A percentile compares a stretch with the other conserved stretches of the same genome.
Evolutionary conservation across 129 eudicot species (phyloP).

Genomic region (Helichrysum umbraculigerum): DNA sequence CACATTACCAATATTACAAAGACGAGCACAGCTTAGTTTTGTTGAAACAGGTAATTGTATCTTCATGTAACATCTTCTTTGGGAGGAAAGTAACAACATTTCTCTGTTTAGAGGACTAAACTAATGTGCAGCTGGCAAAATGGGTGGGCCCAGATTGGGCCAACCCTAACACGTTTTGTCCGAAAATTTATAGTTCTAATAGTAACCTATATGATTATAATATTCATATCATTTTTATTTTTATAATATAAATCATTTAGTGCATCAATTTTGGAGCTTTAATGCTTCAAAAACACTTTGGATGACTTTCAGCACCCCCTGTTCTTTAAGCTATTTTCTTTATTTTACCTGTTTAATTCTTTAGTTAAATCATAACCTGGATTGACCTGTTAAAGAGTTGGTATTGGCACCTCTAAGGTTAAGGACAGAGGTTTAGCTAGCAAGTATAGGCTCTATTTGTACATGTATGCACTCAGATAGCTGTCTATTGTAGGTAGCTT

Average conservation of each 20-base stretch:
- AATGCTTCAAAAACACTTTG: too few relatives aligned
- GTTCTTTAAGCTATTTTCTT: too few relatives aligned
- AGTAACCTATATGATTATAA: not conserved
- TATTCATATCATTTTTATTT: too few relatives aligned
- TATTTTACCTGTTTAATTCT: too few relatives aligned
- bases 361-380: too few relatives aligned
- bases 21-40: conserved; percentile 77
- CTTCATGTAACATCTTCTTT: conserved; percentile 17
- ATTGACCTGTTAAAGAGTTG: too few relatives aligned
- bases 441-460: not conserved
- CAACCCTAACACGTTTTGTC: not conserved
- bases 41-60: conserved; percentile 57
- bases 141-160: not conserved
- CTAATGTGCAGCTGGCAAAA: not conserved
- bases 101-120: not conserved
- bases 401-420: too few relatives aligned
- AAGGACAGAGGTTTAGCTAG: too few relatives aligned
- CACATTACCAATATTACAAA: conserved; percentile 74
- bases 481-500: conserved; percentile 52
- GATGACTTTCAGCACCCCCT: too few relatives aligned
- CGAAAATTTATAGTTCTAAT: not conserved
- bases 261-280: too few relatives aligned
- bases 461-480: conserved; percentile 5
- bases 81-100: not conserved
- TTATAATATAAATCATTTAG: too few relatives aligned